phyloP scores from a whole-genome alignment of 352 stramenopile genomes.

The Globisporangium rhizosaccharum region DNA sequence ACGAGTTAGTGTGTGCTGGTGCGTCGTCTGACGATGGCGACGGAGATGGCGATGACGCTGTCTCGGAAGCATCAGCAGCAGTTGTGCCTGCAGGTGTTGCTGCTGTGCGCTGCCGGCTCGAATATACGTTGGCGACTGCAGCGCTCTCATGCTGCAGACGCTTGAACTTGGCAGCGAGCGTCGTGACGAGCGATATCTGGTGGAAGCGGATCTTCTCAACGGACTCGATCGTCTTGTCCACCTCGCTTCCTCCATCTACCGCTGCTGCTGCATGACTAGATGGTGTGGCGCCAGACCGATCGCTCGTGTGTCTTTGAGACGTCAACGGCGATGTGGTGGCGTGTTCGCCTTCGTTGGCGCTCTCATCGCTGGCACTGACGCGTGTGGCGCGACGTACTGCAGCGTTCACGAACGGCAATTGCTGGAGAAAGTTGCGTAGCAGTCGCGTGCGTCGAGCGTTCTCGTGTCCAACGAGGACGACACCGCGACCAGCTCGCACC shows the following conservation, averaged over 20 bases:
- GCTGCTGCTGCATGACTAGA: not conserved
- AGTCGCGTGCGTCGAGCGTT: conserved; percentile 29
- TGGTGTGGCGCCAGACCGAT: no score
- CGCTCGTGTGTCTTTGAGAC: not conserved
- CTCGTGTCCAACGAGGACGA: conserved; percentile 30
- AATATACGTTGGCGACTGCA: not conserved
- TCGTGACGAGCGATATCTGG: conserved; percentile 35
- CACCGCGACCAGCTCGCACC: conserved; percentile 25
- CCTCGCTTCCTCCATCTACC: not conserved
- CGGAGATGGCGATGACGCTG: not conserved
- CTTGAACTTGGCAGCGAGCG: conserved; percentile 24
- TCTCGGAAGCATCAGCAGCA: not conserved
- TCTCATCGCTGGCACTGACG: not conserved
- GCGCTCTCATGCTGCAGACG: not conserved
- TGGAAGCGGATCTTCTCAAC: conserved; percentile 43
- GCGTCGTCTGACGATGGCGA: not conserved
- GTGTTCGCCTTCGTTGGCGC: not conserved
- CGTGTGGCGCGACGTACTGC: not conserved
- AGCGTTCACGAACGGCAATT: conserved; percentile 12
- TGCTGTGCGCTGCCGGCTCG: not conserved
- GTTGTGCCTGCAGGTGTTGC: not conserved
- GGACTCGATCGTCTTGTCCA: conserved; percentile 17
- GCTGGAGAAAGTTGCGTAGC: conserved; percentile 28
- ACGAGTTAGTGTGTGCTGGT: not conserved
- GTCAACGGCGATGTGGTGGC: not conserved